Percentiles rank a stretch among this genome's conserved stretches.
Evolutionary conservation across 441 rosid species (phyloP).

Genomic region (Euphorbia neoarborescens): DNA sequence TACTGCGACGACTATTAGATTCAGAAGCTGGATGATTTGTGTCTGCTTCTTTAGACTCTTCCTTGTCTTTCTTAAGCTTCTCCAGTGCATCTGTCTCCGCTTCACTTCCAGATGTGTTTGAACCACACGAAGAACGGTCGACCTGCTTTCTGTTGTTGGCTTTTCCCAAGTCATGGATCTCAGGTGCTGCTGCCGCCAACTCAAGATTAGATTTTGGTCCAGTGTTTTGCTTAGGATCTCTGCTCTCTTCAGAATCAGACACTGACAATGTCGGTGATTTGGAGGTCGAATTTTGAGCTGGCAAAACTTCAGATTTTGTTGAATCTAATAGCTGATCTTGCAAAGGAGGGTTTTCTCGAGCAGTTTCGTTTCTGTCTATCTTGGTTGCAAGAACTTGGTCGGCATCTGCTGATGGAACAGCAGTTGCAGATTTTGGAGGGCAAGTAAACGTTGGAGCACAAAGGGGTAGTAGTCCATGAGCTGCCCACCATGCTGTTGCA

Average conservation of each 20-base stretch:
- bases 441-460: constrained; percentile 65
- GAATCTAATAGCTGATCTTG: constrained; percentile 36
- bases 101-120: constrained; percentile 84
- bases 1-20: constrained; percentile 44
- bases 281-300: constrained; percentile 46
- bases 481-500: constrained; percentile 97
- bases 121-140: constrained; percentile 90
- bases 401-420: constrained; percentile 35
- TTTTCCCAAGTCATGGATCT: constrained; percentile 41
- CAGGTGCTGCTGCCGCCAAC: constrained; percentile 34
- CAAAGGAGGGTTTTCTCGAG: constrained; percentile 30
- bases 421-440: constrained; percentile 38
- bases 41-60: constrained; percentile 49
- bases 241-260: constrained; percentile 51
- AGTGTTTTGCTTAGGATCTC: constrained; percentile 34
- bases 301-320: constrained; percentile 42
- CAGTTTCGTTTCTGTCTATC: constrained; percentile 24
- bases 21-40: constrained; percentile 37
- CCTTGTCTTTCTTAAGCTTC: constrained; percentile 47
- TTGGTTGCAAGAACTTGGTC: constrained; percentile 29
- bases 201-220: constrained; percentile 33
- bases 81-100: constrained; percentile 63
- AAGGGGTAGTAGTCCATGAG: constrained; percentile 79
- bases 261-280: constrained; percentile 40
- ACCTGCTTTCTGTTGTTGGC: constrained; percentile 50